Conservation (phyloP, 1,284 basidiomycete genomes). For the Bondarzewia mesenterica region DNA sequence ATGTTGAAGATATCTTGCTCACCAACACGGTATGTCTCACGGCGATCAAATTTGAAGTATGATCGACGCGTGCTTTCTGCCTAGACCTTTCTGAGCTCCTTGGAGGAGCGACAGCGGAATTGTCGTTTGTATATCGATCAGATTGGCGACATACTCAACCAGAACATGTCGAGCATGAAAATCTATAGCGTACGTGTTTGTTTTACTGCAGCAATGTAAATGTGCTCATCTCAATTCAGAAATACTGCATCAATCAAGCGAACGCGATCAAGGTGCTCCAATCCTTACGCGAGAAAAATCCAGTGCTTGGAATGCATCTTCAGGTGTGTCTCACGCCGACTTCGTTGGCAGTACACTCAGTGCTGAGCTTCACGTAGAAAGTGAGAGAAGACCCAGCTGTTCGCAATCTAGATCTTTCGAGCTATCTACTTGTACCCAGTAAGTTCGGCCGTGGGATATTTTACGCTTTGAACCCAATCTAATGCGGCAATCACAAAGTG, state of each 20-base stretch:
- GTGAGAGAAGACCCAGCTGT: constrained; percentile 70
- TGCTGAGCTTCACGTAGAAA: constrained; percentile 28
- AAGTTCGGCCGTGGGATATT: constrained; percentile 28
- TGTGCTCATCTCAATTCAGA: constrained; percentile 31
- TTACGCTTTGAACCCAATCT: background rate
- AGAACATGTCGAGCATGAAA: constrained; percentile 68
- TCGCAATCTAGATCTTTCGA: constrained; percentile 82
- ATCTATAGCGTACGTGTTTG: constrained; percentile 61
- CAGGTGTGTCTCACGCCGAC: constrained; percentile 38
- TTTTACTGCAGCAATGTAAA: background rate
- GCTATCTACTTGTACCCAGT: constrained; percentile 89
- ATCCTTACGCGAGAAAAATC: constrained; percentile 62
- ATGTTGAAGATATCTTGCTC: constrained; percentile 85
- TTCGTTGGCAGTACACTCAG: background rate
- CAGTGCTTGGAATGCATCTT: constrained; percentile 58
- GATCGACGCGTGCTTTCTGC: too few species aligned
- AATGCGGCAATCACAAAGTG: constrained; percentile 43
- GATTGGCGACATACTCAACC: constrained; percentile 80
- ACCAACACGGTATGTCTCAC: constrained; percentile 71
- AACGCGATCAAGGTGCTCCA: constrained; percentile 76
- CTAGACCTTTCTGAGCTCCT: constrained; percentile 77
- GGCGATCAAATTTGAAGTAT: too few species aligned
- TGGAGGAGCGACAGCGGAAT: constrained; percentile 87
- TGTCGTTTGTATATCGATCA: constrained; percentile 84
- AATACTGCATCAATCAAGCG: constrained; percentile 88